Conservation (phyloP, 768 basidiomycete genomes). For the Calocera viscosa region DNA sequence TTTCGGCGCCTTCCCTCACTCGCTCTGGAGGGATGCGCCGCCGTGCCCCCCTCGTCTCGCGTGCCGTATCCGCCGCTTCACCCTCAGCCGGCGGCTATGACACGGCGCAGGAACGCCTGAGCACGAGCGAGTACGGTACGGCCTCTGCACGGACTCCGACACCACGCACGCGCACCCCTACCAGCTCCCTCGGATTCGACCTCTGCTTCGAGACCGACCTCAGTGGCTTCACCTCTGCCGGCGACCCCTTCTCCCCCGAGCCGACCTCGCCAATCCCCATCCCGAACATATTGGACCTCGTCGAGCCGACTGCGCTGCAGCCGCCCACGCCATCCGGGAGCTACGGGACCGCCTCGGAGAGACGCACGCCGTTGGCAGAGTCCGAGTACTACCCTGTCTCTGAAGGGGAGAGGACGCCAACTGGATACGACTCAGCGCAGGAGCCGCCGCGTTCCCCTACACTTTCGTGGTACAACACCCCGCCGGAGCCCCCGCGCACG, state of each 20-base stretch:
- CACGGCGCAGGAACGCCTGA: neutral
- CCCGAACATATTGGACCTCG: neutral
- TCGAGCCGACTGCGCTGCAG: neutral
- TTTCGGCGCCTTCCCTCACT: slow-evolving; percentile 6
- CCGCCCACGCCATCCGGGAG: neutral
- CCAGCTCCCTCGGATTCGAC: neutral
- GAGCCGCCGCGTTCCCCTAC: neutral
- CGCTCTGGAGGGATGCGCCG: slow-evolving; percentile 37
- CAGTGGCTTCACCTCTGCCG: neutral
- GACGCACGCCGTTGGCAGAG: neutral
- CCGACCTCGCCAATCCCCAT: neutral
- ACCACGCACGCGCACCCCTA: neutral
- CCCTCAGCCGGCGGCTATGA: neutral
- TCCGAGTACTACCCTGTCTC: neutral
- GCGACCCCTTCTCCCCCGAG: slow-evolving; percentile 3
- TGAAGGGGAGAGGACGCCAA: slow-evolving; percentile 7
- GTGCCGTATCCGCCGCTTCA: slow-evolving; percentile 26
- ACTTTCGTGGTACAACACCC: neutral
- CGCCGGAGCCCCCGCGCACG: neutral
- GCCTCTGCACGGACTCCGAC: neutral
- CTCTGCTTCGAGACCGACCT: slow-evolving; percentile 8
- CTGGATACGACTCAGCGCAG: neutral
- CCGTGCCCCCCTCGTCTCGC: slow-evolving; percentile 35
- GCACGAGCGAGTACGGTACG: neutral
- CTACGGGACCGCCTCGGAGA: neutral